Conservation (phyloP, 371 early-diverging fungal genomes). For the Circinella umbellata region DNA sequence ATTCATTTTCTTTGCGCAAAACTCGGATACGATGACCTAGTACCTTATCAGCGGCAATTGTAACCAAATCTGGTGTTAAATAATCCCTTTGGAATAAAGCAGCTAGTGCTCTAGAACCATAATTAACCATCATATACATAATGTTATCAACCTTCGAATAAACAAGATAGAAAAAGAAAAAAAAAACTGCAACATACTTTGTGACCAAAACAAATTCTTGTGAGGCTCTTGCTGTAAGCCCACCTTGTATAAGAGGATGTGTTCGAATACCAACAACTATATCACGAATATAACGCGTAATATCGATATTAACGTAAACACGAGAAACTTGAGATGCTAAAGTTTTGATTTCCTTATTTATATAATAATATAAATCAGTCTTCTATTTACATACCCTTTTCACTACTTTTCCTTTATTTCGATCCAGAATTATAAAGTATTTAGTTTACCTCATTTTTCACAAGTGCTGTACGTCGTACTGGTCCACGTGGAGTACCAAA, state of each 20-base stretch:
- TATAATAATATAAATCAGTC: neutral
- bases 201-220: slow-evolving; percentile 60
- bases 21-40: slow-evolving; percentile 27
- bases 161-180: too few species aligned
- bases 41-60: slow-evolving; percentile 58
- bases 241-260: slow-evolving; percentile 62
- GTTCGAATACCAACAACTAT: slow-evolving; percentile 66
- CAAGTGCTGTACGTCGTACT: slow-evolving; percentile 26
- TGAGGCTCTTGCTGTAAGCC: slow-evolving; percentile 63
- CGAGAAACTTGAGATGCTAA: slow-evolving; percentile 48
- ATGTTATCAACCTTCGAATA: neutral
- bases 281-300: slow-evolving; percentile 64
- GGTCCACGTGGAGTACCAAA: slow-evolving; percentile 10
- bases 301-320: slow-evolving; percentile 64
- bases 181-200: slow-evolving; percentile 37
- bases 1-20: neutral
- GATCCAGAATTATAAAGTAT: neutral
- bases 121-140: neutral
- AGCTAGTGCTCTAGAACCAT: slow-evolving; percentile 47
- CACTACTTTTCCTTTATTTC: neutral
- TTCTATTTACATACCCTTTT: too few species aligned
- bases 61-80: slow-evolving; percentile 63
- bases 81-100: slow-evolving; percentile 59
- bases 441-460: slow-evolving; percentile 33
- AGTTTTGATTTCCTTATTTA: slow-evolving; percentile 53